Conservation (phyloP, 441 rosid genomes). For the Erysimum pusillum region DNA sequence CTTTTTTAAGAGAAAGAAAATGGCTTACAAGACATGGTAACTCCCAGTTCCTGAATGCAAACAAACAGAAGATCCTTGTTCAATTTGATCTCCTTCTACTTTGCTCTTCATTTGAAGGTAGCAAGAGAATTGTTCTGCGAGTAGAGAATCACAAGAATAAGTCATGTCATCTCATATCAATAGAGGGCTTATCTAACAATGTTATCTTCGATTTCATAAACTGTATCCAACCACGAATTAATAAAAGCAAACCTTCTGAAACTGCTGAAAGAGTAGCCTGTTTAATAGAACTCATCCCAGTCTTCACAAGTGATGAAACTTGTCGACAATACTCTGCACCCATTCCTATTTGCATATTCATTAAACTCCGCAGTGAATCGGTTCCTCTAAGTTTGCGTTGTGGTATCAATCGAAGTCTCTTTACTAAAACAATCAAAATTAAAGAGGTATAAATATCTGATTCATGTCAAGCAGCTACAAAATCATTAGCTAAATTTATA, state of each 20-base stretch:
- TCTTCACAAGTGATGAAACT: slow-evolving; percentile 86
- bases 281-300: slow-evolving; percentile 81
- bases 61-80: slow-evolving; percentile 68
- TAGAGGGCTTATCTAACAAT: too few relatives aligned
- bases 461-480: slow-evolving; percentile 11
- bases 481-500: slow-evolving; percentile 13
- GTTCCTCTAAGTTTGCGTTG: slow-evolving; percentile 77
- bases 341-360: slow-evolving; percentile 61
- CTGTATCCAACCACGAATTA: background rate
- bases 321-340: slow-evolving; percentile 86
- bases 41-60: slow-evolving; percentile 90
- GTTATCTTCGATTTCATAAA: too few relatives aligned
- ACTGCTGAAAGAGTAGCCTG: slow-evolving; percentile 65
- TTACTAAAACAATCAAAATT: slow-evolving; percentile 62
- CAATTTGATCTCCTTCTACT: slow-evolving; percentile 66
- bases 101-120: slow-evolving; percentile 83
- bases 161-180: too few relatives aligned
- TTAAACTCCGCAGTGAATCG: slow-evolving; percentile 77
- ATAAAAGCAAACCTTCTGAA: slow-evolving; percentile 73
- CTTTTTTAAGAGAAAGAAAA: slow-evolving; percentile 9
- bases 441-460: slow-evolving; percentile 20
- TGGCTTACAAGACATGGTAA: slow-evolving; percentile 88
- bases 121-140: slow-evolving; percentile 78
- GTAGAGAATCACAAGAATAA: background rate
- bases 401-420: slow-evolving; percentile 78